These are phyloP conservation scores for Mycena epipterygia DNA, from an alignment of 768 basidiomycete genomes.

Conservation along the genomic window DNA sequence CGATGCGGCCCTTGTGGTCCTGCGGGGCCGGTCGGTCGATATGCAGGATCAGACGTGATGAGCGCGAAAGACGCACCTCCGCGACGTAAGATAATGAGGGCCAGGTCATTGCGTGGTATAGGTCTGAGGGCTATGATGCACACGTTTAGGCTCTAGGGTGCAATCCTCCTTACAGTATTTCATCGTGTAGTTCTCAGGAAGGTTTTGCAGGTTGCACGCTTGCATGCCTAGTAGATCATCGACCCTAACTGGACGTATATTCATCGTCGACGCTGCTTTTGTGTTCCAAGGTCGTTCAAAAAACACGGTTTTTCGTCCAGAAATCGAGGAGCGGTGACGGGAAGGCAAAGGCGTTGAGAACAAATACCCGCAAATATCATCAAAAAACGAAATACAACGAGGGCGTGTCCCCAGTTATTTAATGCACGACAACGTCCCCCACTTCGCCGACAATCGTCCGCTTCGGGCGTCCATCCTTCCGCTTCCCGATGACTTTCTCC, in stretches of 20 bases:
- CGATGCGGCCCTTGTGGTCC: conserved; percentile 90
- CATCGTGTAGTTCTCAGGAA: conserved; percentile 95
- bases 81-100: conserved; percentile 95
- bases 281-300: too few relatives aligned
- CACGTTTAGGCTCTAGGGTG: not conserved
- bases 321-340: not conserved
- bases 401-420: not conserved
- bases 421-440: conserved; percentile 59
- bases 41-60: not conserved
- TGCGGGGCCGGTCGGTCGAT: not conserved
- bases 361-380: not conserved
- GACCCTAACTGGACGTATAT: conserved; percentile 63
- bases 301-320: too few relatives aligned
- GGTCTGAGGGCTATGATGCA: conserved; percentile 54
- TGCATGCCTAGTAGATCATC: conserved; percentile 96
- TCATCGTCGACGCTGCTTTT: conserved; percentile 58
- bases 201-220: conserved; percentile 93
- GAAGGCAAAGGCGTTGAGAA: not conserved
- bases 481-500: conserved; percentile 54
- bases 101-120: conserved; percentile 97
- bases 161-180: conserved; percentile 68
- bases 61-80: conserved; percentile 52
- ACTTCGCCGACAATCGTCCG: conserved; percentile 57
- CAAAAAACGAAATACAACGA: not conserved
- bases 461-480: conserved; percentile 60